These are phyloP conservation scores for Calonectria multiphialidica DNA, from an alignment of 2,329 filamentous ascomycete genomes.

Conservation along the genomic window DNA sequence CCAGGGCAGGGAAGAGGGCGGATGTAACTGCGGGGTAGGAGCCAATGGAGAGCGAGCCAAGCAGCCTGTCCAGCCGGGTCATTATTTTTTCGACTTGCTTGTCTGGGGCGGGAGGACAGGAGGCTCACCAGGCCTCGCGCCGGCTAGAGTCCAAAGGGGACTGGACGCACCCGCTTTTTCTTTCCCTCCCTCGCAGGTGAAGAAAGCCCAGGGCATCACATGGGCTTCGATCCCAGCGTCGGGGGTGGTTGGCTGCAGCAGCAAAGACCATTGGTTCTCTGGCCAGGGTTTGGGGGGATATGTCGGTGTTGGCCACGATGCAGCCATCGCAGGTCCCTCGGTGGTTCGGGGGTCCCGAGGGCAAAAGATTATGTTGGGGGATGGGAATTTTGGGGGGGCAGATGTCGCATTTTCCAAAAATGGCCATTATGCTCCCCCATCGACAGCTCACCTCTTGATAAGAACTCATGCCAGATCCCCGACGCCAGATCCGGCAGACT, in stretches of 20 bases:
- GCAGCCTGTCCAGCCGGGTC: not conserved
- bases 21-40: constrained; percentile 28
- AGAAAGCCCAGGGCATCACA: constrained; percentile 11
- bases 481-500: not conserved
- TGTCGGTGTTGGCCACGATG: constrained; percentile 16
- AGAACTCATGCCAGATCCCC: not conserved
- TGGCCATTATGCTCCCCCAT: not conserved
- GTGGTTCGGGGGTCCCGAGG: constrained; percentile 4
- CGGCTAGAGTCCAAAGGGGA: constrained; percentile 14
- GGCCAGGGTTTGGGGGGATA: not conserved
- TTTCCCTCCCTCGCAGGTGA: not conserved
- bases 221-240: not conserved
- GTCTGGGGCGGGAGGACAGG: not conserved
- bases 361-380: not conserved
- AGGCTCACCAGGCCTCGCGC: not conserved
- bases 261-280: constrained; percentile 15
- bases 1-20: not conserved
- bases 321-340: constrained; percentile 1
- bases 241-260: not conserved
- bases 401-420: not conserved
- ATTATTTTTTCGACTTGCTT: not conserved
- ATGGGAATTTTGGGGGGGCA: not conserved
- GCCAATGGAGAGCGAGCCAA: not conserved
- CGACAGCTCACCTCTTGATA: not conserved
- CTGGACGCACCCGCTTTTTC: not conserved